Conservation (phyloP, 352 stramenopile species). For the Pythium periplocum region DNA sequence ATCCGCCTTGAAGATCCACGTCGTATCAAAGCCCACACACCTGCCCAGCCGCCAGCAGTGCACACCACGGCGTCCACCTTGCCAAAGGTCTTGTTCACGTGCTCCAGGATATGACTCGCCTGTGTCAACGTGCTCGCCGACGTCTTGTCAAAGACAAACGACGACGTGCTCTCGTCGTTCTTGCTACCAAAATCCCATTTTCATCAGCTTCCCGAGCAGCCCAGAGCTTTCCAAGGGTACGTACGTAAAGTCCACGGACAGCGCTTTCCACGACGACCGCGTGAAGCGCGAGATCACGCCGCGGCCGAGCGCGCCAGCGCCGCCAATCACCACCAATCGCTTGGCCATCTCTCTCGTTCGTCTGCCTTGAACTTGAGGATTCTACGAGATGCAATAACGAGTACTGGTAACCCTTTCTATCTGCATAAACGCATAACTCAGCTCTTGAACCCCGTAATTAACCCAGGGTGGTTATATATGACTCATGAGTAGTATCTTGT, state of each 20-base stretch:
- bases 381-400: too few relatives aligned
- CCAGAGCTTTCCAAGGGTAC: conserved; percentile 3
- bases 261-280: conserved; percentile 55
- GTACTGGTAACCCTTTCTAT: too few relatives aligned
- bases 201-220: background rate
- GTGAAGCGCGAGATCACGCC: conserved; percentile 58
- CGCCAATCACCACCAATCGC: conserved; percentile 72
- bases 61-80: conserved; percentile 76
- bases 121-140: conserved; percentile 39
- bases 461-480: too few relatives aligned
- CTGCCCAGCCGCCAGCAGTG: conserved; percentile 72
- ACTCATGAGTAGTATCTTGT: too few relatives aligned
- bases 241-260: conserved; percentile 65
- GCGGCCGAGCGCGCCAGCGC: conserved; percentile 65
- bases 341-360: conserved; percentile 24
- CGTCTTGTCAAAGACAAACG: conserved; percentile 41
- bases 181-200: conserved; percentile 11
- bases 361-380: conserved; percentile 1
- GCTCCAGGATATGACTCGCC: conserved; percentile 41
- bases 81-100: conserved; percentile 47
- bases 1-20: conserved; percentile 3
- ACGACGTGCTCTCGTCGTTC: conserved; percentile 44
- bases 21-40: conserved; percentile 10
- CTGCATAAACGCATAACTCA: too few relatives aligned
- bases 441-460: too few relatives aligned